Base-by-base conservation (phyloP, 2,329 filamentous ascomycete genomes). In the Penicillium olsonii region DNA sequence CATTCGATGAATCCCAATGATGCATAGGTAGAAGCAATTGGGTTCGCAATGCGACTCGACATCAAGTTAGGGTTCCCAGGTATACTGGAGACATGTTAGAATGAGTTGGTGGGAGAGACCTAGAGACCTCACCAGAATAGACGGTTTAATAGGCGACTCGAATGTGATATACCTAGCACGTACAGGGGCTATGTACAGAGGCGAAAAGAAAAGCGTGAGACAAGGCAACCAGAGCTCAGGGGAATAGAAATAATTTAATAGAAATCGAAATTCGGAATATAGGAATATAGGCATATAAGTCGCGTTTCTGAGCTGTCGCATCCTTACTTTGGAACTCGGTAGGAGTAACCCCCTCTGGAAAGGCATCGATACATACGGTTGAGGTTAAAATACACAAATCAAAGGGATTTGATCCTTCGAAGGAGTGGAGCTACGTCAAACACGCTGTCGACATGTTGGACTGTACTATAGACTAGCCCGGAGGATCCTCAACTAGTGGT, bases 1-100 rank as follows among this genome's bases (percentile, higher is more conserved):
- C 60, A 55, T 61, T 53, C 53, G 57, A 47, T 26, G 59, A 46
- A 43, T 54, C 60, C 55, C 52, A 56, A 52, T 63, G 55, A 61
- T 65, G 64, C 67, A 69, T 68, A 60, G 50, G 52, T 52, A 42
- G 34, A 52, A 48, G 56, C 52, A 61, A 60, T 41, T 41, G 39
- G 44, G 44, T 56, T 60, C 54, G 35, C 54, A 60, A 56, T 53
- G 44, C 49, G 48, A 45, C 51, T 50, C 49, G 48, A 39, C 48
- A 51, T 51, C 11, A 26, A 39, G 37, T 22, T 35, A 37, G 43
- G 20, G 14, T 22, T 24, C 17, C 14, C 33, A 24, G 22, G 22
- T 24, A 24, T 24, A 4, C 22, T 24, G 12, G 29, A 35, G 33
- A n/a, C 12, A 35, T 18, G 37, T 58, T 47, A 58, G 54, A 50